Percentiles rank a stretch among this genome's conserved stretches.
These are phyloP conservation scores for Cutaneotrichosporon mucoides DNA, from an alignment of 1,284 basidiomycete species.

Conservation along the genomic window DNA sequence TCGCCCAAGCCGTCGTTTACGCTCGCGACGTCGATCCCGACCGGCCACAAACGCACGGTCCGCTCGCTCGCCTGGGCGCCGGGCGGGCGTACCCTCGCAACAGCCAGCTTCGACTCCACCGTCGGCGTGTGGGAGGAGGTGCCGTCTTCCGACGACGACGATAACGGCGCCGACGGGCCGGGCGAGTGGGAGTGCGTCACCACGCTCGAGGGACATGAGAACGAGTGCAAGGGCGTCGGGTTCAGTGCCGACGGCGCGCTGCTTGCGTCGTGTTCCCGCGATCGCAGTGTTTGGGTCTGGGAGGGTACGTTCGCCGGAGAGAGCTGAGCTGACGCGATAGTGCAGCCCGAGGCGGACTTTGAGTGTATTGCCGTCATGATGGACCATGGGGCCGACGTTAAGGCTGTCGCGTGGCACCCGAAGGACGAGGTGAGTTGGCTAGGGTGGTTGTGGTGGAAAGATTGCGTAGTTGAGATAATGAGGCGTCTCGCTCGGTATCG, in stretches of 20 bases:
- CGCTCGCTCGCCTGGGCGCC: constrained; percentile 86
- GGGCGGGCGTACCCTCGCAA: constrained; percentile 80
- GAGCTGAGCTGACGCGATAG: constrained; percentile 48
- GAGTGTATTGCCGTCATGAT: constrained; percentile 94
- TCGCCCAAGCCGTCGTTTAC: constrained; percentile 53
- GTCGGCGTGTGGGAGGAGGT: constrained; percentile 85
- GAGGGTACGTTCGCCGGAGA: constrained; percentile 62
- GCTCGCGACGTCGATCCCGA: constrained; percentile 62
- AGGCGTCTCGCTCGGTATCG: too few species aligned
- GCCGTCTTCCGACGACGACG: constrained; percentile 24
- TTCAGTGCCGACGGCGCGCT: constrained; percentile 75
- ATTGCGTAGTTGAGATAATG: too few species aligned
- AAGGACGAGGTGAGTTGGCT: constrained; percentile 69
- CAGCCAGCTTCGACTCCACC: constrained; percentile 91
- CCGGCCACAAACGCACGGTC: constrained; percentile 89
- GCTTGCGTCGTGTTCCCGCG: constrained; percentile 86
- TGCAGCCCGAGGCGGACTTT: constrained; percentile 86
- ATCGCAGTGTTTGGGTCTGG: constrained; percentile 99
- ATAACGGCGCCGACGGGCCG: constrained; percentile 44
- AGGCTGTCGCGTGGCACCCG: constrained; percentile 92
- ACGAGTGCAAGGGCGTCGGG: constrained; percentile 91
- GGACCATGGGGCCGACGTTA: constrained; percentile 97
- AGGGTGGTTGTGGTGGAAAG: background rate
- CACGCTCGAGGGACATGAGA: constrained; percentile 91
- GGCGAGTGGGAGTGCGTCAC: constrained; percentile 58